Percentiles rank a stretch among this genome's conserved stretches.
phyloP scores from a whole-genome alignment of 176 grass and related monocot species.

The Hordeum vulgare region MorexV3_pseudomolecules_assembly NC_058522.1:25243709-25244208 shows the following conservation, averaged over 20 bases:
- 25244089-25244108: slow-evolving; percentile 55
- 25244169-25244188: slow-evolving; percentile 16
- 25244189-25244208: neutral
- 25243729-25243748: neutral
- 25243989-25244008: slow-evolving; percentile 86
- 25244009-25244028: slow-evolving; percentile 63
- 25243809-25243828: slow-evolving; percentile 20
- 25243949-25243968: slow-evolving; percentile 52
- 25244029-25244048: slow-evolving; percentile 48
- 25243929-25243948: neutral
- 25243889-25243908: neutral
- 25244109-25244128: slow-evolving; percentile 91
- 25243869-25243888: neutral
- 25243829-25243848: slow-evolving; percentile 17
- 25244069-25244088: slow-evolving; percentile 90
- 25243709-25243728: neutral
- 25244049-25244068: slow-evolving; percentile 65
- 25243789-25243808: neutral
- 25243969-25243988: slow-evolving; percentile 88
- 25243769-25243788: neutral
- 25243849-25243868: neutral
- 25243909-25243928: slow-evolving; percentile 16
- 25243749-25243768: slow-evolving; percentile 25
- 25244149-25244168: slow-evolving; percentile 79
- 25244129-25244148: slow-evolving; percentile 96